These are phyloP conservation scores for Apiosordaria backusii DNA, from an alignment of 495 filamentous ascomycete species.

Conservation along the genomic window DNA sequence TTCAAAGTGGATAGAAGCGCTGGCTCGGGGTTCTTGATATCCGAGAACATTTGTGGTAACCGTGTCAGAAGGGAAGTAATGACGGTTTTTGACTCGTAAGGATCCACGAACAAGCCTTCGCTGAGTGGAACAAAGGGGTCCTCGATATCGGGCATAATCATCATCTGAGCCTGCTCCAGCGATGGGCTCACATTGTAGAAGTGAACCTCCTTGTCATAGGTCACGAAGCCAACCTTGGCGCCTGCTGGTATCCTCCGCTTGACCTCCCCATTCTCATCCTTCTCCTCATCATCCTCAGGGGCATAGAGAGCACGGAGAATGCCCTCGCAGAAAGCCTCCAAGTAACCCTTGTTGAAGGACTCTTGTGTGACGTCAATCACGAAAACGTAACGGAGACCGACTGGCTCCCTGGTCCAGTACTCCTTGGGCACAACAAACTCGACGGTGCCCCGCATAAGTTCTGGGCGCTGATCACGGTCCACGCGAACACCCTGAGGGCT, in stretches of 20 bases:
- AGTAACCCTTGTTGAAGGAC: slow-evolving; percentile 78
- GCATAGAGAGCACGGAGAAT: slow-evolving; percentile 82
- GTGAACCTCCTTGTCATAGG: slow-evolving; percentile 91
- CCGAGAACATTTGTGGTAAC: slow-evolving; percentile 79
- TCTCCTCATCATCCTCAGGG: slow-evolving; percentile 48
- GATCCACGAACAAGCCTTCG: slow-evolving; percentile 92
- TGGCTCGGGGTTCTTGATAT: slow-evolving; percentile 83
- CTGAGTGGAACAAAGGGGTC: slow-evolving; percentile 94
- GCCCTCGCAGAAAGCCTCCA: slow-evolving; percentile 89
- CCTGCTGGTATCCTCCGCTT: slow-evolving; percentile 68
- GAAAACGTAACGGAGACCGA: slow-evolving; percentile 83
- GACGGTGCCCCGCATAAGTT: slow-evolving; percentile 85
- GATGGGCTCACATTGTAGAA: slow-evolving; percentile 89
- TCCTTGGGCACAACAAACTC: slow-evolving; percentile 97
- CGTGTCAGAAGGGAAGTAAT: slow-evolving; percentile 79
- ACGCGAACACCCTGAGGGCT: slow-evolving; percentile 83
- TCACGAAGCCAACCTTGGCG: slow-evolving; percentile 89
- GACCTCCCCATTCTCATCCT: slow-evolving; percentile 54
- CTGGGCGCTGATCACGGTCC: slow-evolving; percentile 84
- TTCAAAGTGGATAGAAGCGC: slow-evolving; percentile 80
- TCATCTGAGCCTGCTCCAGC: slow-evolving; percentile 90
- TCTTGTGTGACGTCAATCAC: slow-evolving; percentile 90
- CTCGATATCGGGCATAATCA: slow-evolving; percentile 97
- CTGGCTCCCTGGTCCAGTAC: slow-evolving; percentile 95
- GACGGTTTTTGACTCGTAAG: slow-evolving; percentile 83